Evolutionary conservation across 306 rosid species (phyloP).

Genomic region (Cajanus cajan): DNA sequence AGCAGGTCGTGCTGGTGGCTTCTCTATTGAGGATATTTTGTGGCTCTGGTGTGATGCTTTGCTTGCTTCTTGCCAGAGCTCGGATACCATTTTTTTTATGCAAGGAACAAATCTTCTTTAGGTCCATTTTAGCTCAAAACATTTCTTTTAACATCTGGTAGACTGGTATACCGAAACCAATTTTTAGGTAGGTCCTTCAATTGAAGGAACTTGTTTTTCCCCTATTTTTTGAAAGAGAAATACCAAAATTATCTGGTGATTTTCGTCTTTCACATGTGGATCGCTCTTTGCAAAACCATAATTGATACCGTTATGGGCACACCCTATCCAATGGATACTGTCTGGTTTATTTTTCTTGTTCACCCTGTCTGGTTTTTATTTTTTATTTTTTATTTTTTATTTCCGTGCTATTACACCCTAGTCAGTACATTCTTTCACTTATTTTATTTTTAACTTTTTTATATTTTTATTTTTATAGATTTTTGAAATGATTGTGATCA

Average conservation of each 20-base stretch:
- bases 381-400: no score
- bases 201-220: slow-evolving; percentile 31
- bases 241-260: slow-evolving; percentile 24
- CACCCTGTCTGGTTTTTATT: neutral
- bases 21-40: slow-evolving; percentile 31
- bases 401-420: neutral
- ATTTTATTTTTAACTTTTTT: neutral
- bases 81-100: slow-evolving; percentile 25
- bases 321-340: neutral
- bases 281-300: slow-evolving; percentile 7
- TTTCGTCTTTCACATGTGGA: slow-evolving; percentile 24
- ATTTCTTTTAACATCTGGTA: slow-evolving; percentile 36
- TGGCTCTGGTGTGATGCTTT: slow-evolving; percentile 36
- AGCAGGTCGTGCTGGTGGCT: slow-evolving; percentile 35
- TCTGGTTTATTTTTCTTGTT: neutral
- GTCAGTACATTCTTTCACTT: neutral
- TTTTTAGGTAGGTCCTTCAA: slow-evolving; percentile 39
- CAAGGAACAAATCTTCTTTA: slow-evolving; percentile 18
- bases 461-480: neutral
- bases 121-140: slow-evolving; percentile 29
- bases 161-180: slow-evolving; percentile 25
- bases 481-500: neutral
- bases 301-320: neutral
- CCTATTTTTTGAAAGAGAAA: slow-evolving; percentile 25
- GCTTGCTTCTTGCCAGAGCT: slow-evolving; percentile 36